Conservation (phyloP, 768 basidiomycete species). For the Lyophyllum atratum region DNA sequence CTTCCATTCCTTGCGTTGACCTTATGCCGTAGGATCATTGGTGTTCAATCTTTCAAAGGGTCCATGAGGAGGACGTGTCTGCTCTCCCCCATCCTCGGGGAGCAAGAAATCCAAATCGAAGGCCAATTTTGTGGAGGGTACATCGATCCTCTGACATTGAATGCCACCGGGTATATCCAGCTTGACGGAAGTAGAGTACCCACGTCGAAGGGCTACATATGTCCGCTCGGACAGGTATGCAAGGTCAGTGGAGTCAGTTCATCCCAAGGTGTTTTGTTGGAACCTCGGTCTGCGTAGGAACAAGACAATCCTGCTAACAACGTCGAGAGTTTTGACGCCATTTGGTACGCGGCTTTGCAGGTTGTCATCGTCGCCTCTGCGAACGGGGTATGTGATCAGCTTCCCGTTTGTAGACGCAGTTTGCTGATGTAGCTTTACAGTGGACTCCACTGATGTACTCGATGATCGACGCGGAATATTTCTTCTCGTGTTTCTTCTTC, state of each 20-base stretch:
- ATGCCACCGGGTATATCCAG: conserved; percentile 38
- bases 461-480: conserved; percentile 89
- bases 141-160: conserved; percentile 60
- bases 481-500: conserved; percentile 86
- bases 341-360: conserved; percentile 80
- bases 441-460: conserved; percentile 85
- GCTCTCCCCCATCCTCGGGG: conserved; percentile 56
- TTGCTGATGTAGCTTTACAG: conserved; percentile 32
- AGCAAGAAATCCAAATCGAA: conserved; percentile 43
- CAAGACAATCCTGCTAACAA: conserved; percentile 63
- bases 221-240: conserved; percentile 85
- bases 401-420: not conserved
- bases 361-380: conserved; percentile 83
- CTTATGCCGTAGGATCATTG: conserved; percentile 71
- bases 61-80: conserved; percentile 71
- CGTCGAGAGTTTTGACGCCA: conserved; percentile 85
- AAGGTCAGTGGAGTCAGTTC: conserved; percentile 41
- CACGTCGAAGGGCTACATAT: conserved; percentile 80
- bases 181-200: conserved; percentile 26
- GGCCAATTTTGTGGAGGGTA: conserved; percentile 80
- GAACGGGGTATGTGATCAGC: conserved; percentile 57
- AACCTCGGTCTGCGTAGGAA: conserved; percentile 42
- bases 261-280: not conserved
- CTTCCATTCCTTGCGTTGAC: not conserved
- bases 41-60: conserved; percentile 92